These are phyloP conservation scores for Nakazawaea holstii DNA, from an alignment of 805 yeast genomes.

Conservation along the genomic window DNA sequence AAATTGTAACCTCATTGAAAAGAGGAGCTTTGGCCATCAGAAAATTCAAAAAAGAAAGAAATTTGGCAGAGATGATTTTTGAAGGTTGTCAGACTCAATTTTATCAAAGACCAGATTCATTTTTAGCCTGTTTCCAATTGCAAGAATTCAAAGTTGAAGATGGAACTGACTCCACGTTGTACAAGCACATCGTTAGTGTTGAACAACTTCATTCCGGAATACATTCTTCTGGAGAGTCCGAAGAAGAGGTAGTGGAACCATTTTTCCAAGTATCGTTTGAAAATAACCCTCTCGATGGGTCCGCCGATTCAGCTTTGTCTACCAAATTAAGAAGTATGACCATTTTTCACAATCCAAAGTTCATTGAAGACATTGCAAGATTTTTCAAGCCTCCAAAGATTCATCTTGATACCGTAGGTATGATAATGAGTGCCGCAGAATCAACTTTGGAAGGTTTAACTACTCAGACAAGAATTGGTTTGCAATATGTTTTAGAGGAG, in stretches of 20 bases:
- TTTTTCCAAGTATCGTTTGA: slow-evolving; percentile 82
- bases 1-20: slow-evolving; percentile 60
- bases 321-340: slow-evolving; percentile 83
- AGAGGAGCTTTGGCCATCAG: slow-evolving; percentile 73
- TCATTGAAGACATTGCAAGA: slow-evolving; percentile 64
- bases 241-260: slow-evolving; percentile 38
- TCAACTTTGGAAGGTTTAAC: slow-evolving; percentile 90
- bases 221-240: slow-evolving; percentile 18
- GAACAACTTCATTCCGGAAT: slow-evolving; percentile 49
- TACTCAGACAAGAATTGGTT: slow-evolving; percentile 82
- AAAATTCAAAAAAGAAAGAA: slow-evolving; percentile 31
- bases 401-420: slow-evolving; percentile 84
- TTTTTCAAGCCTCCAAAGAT: slow-evolving; percentile 87
- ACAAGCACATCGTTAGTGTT: slow-evolving; percentile 83
- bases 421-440: slow-evolving; percentile 90
- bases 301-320: slow-evolving; percentile 73
- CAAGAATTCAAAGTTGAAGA: slow-evolving; percentile 84
- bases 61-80: slow-evolving; percentile 72
- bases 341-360: slow-evolving; percentile 79
- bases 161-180: slow-evolving; percentile 73
- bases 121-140: slow-evolving; percentile 63
- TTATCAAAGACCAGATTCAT: slow-evolving; percentile 75
- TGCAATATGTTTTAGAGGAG: slow-evolving; percentile 90
- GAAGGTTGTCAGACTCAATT: slow-evolving; percentile 76
- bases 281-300: slow-evolving; percentile 75